These are phyloP conservation scores for Boechera stricta DNA, from an alignment of 345 rosid genomes.

Conservation along the genomic window DNA sequence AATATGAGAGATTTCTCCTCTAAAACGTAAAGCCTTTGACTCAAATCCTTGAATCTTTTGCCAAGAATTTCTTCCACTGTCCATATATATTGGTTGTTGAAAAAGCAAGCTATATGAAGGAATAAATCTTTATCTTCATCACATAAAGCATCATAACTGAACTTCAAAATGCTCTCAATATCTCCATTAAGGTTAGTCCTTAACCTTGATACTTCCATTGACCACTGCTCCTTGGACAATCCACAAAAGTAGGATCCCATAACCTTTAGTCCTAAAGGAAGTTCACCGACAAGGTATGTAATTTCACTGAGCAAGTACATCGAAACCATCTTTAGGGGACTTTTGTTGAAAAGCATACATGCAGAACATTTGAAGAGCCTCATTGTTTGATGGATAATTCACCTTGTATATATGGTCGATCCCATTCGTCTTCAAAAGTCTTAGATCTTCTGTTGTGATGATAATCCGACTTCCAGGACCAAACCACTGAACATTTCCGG, in stretches of 20 bases:
- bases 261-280: conserved; percentile 45
- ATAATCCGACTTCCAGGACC: conserved; percentile 25
- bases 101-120: conserved; percentile 47
- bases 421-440: background rate
- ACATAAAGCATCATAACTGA: conserved; percentile 47
- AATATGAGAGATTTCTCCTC: conserved; percentile 32
- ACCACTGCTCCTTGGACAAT: conserved; percentile 20
- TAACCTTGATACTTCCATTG: conserved; percentile 15
- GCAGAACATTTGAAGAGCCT: conserved; percentile 32
- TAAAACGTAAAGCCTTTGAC: conserved; percentile 2
- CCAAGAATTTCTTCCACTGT: background rate
- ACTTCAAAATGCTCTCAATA: conserved; percentile 24
- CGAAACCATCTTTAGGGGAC: background rate
- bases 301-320: conserved; percentile 5
- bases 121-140: conserved; percentile 35
- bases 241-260: conserved; percentile 29
- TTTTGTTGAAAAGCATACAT: conserved; percentile 5
- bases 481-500: background rate
- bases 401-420: background rate
- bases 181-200: conserved; percentile 5
- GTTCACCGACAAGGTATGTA: background rate
- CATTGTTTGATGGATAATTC: background rate
- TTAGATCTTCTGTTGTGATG: conserved; percentile 19
- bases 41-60: background rate
- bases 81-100: background rate